Conservation (phyloP, 2,329 filamentous ascomycete genomes). For the Ophioceras dolichostomum region DNA sequence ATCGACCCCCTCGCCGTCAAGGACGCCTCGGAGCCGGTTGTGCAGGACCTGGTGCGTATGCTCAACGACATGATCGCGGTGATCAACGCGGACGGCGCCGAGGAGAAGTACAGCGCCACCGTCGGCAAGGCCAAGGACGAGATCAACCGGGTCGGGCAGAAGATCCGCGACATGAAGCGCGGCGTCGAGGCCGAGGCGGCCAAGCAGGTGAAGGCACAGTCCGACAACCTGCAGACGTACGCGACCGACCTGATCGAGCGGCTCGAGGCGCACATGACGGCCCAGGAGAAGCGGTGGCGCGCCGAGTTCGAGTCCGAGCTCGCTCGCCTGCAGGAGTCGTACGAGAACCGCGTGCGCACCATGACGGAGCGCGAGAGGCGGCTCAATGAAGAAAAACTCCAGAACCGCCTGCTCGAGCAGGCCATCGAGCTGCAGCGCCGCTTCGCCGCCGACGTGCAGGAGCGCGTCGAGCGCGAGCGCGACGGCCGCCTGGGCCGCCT, state of each 20-base stretch:
- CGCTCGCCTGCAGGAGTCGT: constrained; percentile 62
- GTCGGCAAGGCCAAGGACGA: constrained; percentile 80
- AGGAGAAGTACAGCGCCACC: constrained; percentile 63
- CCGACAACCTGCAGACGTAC: constrained; percentile 72
- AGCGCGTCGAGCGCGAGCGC: constrained; percentile 79
- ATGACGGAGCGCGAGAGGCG: constrained; percentile 70
- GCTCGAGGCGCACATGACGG: constrained; percentile 72
- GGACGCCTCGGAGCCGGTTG: constrained; percentile 70
- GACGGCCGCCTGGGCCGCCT: constrained; percentile 78
- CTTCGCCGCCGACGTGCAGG: constrained; percentile 66
- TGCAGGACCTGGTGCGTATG: constrained; percentile 89
- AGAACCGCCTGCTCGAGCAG: constrained; percentile 83
- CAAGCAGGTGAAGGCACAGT: constrained; percentile 58
- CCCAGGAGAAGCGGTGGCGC: constrained; percentile 73
- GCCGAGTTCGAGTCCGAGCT: constrained; percentile 82
- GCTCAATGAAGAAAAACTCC: constrained; percentile 69
- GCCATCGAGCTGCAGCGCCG: constrained; percentile 77
- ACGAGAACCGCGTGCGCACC: constrained; percentile 66
- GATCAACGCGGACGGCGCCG: constrained; percentile 75
- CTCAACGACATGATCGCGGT: constrained; percentile 93
- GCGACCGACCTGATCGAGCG: constrained; percentile 78
- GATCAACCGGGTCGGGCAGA: constrained; percentile 62
- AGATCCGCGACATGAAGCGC: constrained; percentile 64
- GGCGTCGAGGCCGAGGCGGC: constrained; percentile 60
- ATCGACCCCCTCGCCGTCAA: constrained; percentile 70